Base-by-base conservation (phyloP, 1,284 basidiomycete species). In the Sphaerobolus stellatus region DNA sequence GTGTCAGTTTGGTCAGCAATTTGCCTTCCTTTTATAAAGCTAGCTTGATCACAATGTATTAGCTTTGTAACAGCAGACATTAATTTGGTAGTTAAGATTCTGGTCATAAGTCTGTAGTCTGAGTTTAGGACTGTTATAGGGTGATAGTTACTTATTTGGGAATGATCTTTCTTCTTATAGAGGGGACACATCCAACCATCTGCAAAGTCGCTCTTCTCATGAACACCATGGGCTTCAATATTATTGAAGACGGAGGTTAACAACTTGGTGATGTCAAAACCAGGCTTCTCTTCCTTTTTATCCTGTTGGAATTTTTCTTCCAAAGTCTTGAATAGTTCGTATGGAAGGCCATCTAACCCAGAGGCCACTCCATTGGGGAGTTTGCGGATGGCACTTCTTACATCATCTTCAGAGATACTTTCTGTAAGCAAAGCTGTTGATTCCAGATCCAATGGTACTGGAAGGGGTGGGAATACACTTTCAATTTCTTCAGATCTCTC, bases 131-230 rank as follows among this genome's bases (percentile, higher is more conserved):
- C 22, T 16, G 36, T 38, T 16, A 38, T 38, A n/a, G 36, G 36
- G 5, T 22, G n/a, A 7, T 38, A 38, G 7, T 38, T 38, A 38
- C 36, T 38, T 3, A 38, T 7, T n/a, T 38, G n/a, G 36, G 36
- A n/a, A 3, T 5, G 36, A 7, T 38, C 36, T n/a, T 38, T 38
- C 22, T 38, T 38, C 36, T 38, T 38, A 38, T 38, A 38, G 3
- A 3, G 3, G 22, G 36, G 36, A 22, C 36, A 38, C 36, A 38
- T 38, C 66, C 69, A 69, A 2, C 71, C 71, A 2, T 61, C 52
- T 0, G 64, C 51, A 48, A 71, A 70, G 4, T 51, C 25, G 0
- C 61, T 60, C 2, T 48, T 50, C 13, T 36, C 30, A 13, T 46
- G 34, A 4, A 65, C 47, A 0, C 56, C 54, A 28, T 59, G 11